Base-by-base conservation (phyloP, 2,329 filamentous ascomycete species). In the Penicillium sp. region DNA sequence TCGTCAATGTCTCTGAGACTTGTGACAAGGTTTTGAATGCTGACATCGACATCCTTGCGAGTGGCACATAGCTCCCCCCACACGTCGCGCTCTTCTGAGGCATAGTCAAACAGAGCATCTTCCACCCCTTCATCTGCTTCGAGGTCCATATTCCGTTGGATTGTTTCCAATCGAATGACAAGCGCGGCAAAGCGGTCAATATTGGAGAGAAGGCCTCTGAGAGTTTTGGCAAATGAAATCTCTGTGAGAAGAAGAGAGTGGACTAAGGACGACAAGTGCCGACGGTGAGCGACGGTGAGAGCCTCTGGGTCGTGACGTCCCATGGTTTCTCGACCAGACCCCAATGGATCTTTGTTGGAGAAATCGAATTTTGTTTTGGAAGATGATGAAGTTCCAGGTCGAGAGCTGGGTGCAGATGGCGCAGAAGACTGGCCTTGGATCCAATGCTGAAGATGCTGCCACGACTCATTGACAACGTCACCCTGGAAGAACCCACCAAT, bases 401-500 rank as follows among this genome's bases (percentile, higher is more conserved):
- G 69, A 48, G 75, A 78, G 7, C 59, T 61, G 42, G 64, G 46
- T 16, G 61, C 54, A 27, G 69, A 70, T 2, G 52, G 49, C 58
- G 57, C 55, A 56, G 56, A 46, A 55, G 61, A 70, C 4, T 77
- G 77, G 10, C 79, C 78, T 27, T 80, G 79, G 16, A 96, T 78
- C 91, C 92, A 97, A 13, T 74, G 71, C 49, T 89, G 84, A 63
- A 97, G 92, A 48, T 89, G 86, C 14, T 87, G 83, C 85, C 92
- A 97, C 1, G 91, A 86, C 31, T 87, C 86, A 56, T 87, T 85
- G 13, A 97, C 87, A 6, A 97, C 87, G 67, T 96, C 92, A 1
- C 90, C 91, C 71, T 97, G 93, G 43, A 97, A 86, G 66, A 96
- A 97, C 3, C 86, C 86, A 62, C 93, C 89, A 13, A 91, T 88